Evolutionary conservation across 2,329 filamentous ascomycete species (phyloP).

Genomic region (Scedosporium dehoogii): DNA sequence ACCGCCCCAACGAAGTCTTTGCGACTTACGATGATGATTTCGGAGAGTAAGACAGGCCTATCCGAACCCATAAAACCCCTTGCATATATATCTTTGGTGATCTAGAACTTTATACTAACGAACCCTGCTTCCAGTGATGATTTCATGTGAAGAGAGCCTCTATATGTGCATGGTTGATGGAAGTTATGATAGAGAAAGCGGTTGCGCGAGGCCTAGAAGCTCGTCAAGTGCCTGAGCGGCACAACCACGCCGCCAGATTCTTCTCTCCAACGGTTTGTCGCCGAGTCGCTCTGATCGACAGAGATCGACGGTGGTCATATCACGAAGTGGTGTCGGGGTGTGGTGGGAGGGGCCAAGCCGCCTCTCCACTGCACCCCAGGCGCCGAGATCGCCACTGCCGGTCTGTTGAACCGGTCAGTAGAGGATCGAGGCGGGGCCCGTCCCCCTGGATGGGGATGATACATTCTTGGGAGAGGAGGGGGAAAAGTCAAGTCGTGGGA

Average conservation of each 20-base stretch:
- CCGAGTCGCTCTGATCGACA: background rate
- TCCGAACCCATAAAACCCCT: background rate
- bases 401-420: background rate
- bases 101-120: background rate
- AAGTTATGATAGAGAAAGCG: background rate
- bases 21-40: slow-evolving; percentile 68
- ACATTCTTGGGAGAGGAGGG: background rate
- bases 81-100: background rate
- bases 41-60: slow-evolving; percentile 60
- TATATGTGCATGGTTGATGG: background rate
- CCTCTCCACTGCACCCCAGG: background rate
- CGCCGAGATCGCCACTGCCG: background rate
- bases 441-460: background rate
- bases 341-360: background rate
- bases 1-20: slow-evolving; percentile 56
- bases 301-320: background rate
- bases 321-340: background rate
- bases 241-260: background rate
- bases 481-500: background rate
- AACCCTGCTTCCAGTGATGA: slow-evolving; percentile 8
- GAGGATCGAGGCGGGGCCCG: background rate
- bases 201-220: background rate
- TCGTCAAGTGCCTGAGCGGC: background rate
- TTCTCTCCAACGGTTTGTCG: background rate
- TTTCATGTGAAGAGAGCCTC: slow-evolving; percentile 11